These are phyloP conservation scores for Ceratonia siliqua DNA, from an alignment of 306 rosid species.

Conservation along the genomic window DNA sequence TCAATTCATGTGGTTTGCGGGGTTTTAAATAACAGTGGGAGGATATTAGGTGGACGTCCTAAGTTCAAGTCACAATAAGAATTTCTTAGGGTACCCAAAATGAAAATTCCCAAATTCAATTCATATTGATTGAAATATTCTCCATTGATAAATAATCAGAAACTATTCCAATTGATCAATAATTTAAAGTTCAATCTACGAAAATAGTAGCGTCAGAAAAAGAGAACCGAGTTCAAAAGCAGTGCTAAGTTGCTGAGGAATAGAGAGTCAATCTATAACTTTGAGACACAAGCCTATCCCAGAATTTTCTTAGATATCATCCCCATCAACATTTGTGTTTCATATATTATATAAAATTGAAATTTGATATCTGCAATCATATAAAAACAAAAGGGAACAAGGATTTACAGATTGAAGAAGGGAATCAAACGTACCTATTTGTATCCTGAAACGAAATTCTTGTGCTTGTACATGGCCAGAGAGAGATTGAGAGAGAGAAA, in stretches of 20 bases:
- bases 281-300: neutral
- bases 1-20: too few species aligned
- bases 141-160: neutral
- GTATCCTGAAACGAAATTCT: slow-evolving; percentile 16
- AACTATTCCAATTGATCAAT: slow-evolving; percentile 5
- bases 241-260: neutral
- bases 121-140: neutral
- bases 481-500: neutral
- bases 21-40: too few species aligned
- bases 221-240: slow-evolving; percentile 1
- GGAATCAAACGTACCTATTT: slow-evolving; percentile 32
- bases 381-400: neutral
- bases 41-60: neutral
- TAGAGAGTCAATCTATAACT: neutral
- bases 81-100: neutral
- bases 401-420: neutral
- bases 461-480: slow-evolving; percentile 9
- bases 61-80: neutral
- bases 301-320: neutral
- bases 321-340: slow-evolving; percentile 6
- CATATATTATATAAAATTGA: neutral
- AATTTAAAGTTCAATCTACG: neutral
- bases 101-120: neutral
- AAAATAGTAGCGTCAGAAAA: neutral
- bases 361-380: neutral